Evolutionary conservation across 1,284 basidiomycete genomes (phyloP).

Genomic region (Puccinia horiana): DNA sequence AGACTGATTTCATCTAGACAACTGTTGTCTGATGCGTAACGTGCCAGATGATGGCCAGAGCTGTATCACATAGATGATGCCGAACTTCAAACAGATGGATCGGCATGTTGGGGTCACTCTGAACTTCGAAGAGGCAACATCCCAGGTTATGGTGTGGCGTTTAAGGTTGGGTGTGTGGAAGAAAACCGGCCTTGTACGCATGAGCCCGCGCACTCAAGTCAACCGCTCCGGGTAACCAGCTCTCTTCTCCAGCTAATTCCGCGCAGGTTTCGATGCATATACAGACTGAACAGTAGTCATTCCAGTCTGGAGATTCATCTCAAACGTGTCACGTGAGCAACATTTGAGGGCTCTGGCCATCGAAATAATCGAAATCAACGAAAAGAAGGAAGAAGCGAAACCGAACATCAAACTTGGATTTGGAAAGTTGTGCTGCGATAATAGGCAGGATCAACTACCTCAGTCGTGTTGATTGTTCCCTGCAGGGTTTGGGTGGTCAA

Average conservation of each 20-base stretch:
- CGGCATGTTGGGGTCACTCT: conserved; percentile 1
- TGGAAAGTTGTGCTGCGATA: background rate
- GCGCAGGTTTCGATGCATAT: background rate
- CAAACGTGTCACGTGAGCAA: background rate
- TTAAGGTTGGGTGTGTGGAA: background rate
- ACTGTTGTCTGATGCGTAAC: background rate
- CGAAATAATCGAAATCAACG: background rate
- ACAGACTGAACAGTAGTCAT: background rate
- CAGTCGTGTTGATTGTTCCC: background rate
- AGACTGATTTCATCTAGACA: conserved; percentile 27
- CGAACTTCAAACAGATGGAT: conserved; percentile 18
- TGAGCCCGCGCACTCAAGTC: background rate
- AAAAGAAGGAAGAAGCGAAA: background rate
- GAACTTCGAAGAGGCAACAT: conserved; percentile 10
- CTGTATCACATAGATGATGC: conserved; percentile 3
- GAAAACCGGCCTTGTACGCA: background rate
- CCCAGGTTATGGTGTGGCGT: conserved; percentile 5
- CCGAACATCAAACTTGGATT: background rate
- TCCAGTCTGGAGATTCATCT: background rate
- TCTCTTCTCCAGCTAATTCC: conserved; percentile 12
- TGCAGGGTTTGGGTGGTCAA: background rate
- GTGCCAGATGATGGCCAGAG: background rate
- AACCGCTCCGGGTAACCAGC: background rate
- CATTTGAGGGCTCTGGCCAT: background rate
- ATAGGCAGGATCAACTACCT: background rate